Conservation (phyloP, 129 eudicot species). For the Artemisia argyi region DNA sequence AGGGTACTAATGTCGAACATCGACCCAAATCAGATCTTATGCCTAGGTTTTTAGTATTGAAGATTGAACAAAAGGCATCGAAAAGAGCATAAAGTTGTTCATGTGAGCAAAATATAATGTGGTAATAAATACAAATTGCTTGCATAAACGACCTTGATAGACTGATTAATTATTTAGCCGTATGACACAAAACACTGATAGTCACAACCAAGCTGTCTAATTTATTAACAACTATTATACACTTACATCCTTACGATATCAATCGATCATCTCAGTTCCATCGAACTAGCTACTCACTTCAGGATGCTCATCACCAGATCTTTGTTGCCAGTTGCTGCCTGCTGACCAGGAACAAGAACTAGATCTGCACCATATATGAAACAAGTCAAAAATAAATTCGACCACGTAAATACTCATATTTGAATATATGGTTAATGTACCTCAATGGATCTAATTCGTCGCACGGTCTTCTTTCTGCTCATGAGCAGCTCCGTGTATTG, state of each 20-base stretch:
- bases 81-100: not conserved
- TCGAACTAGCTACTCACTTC: not conserved
- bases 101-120: not conserved
- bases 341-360: not conserved
- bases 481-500: slow-evolving; percentile 5
- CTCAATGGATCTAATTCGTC: slow-evolving; percentile 16
- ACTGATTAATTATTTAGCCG: not conserved
- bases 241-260: slow-evolving; percentile 29
- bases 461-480: slow-evolving; percentile 17
- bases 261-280: not conserved
- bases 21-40: too few species aligned
- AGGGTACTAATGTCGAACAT: too few species aligned
- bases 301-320: slow-evolving; percentile 6
- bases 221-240: slow-evolving; percentile 16
- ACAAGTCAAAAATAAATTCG: not conserved
- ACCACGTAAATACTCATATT: not conserved
- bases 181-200: slow-evolving; percentile 14
- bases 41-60: too few species aligned
- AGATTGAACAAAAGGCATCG: too few species aligned
- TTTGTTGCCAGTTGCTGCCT: not conserved
- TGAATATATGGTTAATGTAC: slow-evolving; percentile 7
- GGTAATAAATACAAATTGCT: slow-evolving; percentile 2
- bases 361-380: slow-evolving; percentile 10
- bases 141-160: slow-evolving; percentile 20
- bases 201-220: slow-evolving; percentile 16